Evolutionary conservation across 306 rosid genomes (phyloP).

Genomic region (Argentina anserina): DNA sequence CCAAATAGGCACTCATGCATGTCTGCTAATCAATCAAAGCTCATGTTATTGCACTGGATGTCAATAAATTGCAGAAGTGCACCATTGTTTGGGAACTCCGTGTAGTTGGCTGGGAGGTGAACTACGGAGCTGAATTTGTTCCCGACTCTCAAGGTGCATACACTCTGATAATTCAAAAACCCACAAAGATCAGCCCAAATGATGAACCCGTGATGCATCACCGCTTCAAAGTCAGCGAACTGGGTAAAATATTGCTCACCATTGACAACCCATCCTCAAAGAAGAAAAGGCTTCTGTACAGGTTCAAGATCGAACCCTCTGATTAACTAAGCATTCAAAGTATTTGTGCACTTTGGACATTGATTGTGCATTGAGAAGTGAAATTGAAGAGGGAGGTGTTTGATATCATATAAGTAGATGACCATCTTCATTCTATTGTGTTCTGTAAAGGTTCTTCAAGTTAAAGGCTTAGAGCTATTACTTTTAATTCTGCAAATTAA

Average conservation of each 20-base stretch:
- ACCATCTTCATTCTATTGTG: constrained; percentile 30
- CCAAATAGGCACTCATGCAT: background rate
- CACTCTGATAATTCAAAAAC: constrained; percentile 62
- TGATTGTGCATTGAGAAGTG: constrained; percentile 11
- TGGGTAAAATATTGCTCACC: constrained; percentile 79
- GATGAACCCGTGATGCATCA: constrained; percentile 75
- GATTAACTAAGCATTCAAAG: constrained; percentile 33
- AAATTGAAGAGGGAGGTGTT: constrained; percentile 28
- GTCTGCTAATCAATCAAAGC: background rate
- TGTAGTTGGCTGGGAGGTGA: constrained; percentile 97
- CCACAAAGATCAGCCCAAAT: constrained; percentile 58
- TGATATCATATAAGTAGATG: constrained; percentile 19
- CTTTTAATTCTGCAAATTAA: constrained; percentile 9
- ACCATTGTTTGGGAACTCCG: constrained; percentile 90
- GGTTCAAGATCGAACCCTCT: constrained; percentile 81
- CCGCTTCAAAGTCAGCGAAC: constrained; percentile 67
- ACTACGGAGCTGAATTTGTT: constrained; percentile 75
- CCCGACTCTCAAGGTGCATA: constrained; percentile 64
- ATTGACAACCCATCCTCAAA: constrained; percentile 74
- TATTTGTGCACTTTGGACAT: background rate
- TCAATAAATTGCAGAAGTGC: constrained; percentile 62
- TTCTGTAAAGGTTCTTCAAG: constrained; percentile 22
- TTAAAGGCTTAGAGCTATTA: background rate
- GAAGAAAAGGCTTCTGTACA: constrained; percentile 85
- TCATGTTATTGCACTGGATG: background rate